Conservation (phyloP, 345 rosid species). For the Eucalyptus polyanthemos region DNA sequence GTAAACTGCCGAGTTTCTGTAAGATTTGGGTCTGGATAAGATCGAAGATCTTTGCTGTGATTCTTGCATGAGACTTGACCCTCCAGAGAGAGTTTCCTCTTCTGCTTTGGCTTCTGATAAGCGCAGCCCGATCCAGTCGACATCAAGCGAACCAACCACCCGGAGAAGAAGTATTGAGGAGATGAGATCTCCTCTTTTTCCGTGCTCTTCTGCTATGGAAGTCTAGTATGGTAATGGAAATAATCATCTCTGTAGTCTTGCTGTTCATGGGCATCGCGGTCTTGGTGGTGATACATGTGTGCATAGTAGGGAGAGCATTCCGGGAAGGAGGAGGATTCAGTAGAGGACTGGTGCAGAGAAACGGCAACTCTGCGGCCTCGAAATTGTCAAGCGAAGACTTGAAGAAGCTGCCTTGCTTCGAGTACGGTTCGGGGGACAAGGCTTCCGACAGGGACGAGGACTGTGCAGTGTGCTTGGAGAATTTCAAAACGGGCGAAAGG, state of each 20-base stretch:
- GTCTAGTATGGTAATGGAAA: conserved; percentile 11
- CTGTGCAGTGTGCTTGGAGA: conserved; percentile 37
- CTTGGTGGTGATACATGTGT: conserved; percentile 24
- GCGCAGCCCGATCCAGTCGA: neutral
- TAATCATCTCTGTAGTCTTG: conserved; percentile 7
- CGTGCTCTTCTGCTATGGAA: neutral
- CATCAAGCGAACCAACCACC: neutral
- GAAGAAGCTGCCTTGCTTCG: conserved; percentile 24
- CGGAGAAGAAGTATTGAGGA: neutral
- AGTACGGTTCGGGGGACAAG: conserved; percentile 10
- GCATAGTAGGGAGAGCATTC: conserved; percentile 21
- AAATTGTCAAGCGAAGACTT: conserved; percentile 12
- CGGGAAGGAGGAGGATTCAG: conserved; percentile 1
- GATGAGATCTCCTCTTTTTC: neutral
- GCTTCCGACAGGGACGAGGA: conserved; percentile 1
- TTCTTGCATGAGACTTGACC: neutral
- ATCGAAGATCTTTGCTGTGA: neutral
- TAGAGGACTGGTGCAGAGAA: neutral
- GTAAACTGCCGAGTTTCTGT: neutral
- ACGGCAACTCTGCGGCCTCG: neutral
- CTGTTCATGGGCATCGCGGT: conserved; percentile 21
- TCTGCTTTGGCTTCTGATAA: neutral
- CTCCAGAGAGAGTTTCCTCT: neutral
- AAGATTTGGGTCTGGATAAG: neutral
- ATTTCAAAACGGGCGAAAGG: conserved; percentile 16